Percentiles rank a stretch among this genome's conserved stretches.
Evolutionary conservation across 345 rosid genomes (phyloP).

Genomic region (Salix udensis): DNA sequence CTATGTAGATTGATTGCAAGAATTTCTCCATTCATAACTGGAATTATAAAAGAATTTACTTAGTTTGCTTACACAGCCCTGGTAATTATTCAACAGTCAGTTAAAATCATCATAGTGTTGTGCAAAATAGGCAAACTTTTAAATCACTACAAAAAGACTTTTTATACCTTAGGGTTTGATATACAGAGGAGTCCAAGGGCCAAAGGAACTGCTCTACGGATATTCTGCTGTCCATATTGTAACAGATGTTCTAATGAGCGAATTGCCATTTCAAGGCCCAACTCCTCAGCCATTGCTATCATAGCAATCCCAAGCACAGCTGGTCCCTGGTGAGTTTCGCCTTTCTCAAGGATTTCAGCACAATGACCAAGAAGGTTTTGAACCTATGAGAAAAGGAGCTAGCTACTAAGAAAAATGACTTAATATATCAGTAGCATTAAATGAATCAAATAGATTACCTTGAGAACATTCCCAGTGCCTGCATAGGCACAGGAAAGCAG

Average conservation of each 20-base stretch:
- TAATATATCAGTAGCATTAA: not conserved
- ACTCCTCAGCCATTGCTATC: slow-evolving; percentile 98
- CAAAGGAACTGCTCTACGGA: slow-evolving; percentile 87
- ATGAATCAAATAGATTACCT: slow-evolving; percentile 46
- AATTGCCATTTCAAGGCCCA: slow-evolving; percentile 95
- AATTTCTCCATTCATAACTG: not conserved
- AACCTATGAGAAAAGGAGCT: slow-evolving; percentile 41
- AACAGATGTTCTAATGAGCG: slow-evolving; percentile 89
- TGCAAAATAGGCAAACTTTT: not conserved
- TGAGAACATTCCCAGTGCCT: slow-evolving; percentile 95
- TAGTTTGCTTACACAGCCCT: not conserved
- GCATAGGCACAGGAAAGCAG: slow-evolving; percentile 96
- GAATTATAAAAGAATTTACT: not conserved
- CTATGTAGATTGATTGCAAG: not conserved
- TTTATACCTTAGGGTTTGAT: slow-evolving; percentile 90
- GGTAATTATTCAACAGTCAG: not conserved
- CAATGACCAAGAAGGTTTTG: slow-evolving; percentile 89
- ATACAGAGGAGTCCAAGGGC: slow-evolving; percentile 98
- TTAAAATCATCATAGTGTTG: not conserved
- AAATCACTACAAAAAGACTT: not conserved
- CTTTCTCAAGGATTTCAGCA: slow-evolving; percentile 82
- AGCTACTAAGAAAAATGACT: not conserved
- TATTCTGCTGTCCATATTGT: slow-evolving; percentile 90
- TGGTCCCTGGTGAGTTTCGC: slow-evolving; percentile 85
- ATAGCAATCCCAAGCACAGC: slow-evolving; percentile 97